Percentiles rank a stretch among this genome's conserved stretches.
Conservation (phyloP, 208 protist species). For the Novymonas esmeraldas region DNA sequence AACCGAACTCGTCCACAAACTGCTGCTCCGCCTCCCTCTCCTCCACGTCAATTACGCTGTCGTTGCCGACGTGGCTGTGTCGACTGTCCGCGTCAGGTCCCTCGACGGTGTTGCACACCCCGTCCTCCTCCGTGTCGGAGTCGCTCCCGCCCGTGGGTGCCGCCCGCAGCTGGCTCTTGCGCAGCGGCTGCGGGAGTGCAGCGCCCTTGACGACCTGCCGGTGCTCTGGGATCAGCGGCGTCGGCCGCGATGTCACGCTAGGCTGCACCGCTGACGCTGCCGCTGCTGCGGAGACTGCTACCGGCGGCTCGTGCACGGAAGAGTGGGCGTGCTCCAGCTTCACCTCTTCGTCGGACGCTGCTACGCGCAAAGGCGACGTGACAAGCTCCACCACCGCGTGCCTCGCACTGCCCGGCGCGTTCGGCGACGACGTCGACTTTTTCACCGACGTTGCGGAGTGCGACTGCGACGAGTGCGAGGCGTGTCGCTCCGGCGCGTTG, state of each 20-base stretch:
- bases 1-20: slow-evolving; percentile 92
- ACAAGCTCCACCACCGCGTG: slow-evolving; percentile 2
- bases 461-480: background rate
- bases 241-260: slow-evolving; percentile 2
- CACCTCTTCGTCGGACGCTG: background rate
- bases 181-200: slow-evolving; percentile 26
- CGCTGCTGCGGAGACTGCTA: background rate
- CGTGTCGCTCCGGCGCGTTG: background rate
- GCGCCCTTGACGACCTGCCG: slow-evolving; percentile 22
- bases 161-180: slow-evolving; percentile 43
- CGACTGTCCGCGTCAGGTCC: slow-evolving; percentile 9
- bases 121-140: slow-evolving; percentile 42
- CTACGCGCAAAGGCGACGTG: slow-evolving; percentile 4
- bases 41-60: slow-evolving; percentile 25
- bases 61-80: slow-evolving; percentile 6
- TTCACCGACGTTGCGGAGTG: background rate
- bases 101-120: background rate
- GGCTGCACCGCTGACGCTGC: background rate
- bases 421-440: background rate
- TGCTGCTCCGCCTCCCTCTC: slow-evolving; percentile 63
- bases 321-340: background rate
- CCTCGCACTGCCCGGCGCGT: background rate
- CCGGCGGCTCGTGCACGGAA: background rate
- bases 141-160: slow-evolving; percentile 58
- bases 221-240: slow-evolving; percentile 20